phyloP scores from a whole-genome alignment of 192 early-diverging fungal species.

The Coemansia sp. region DNA sequence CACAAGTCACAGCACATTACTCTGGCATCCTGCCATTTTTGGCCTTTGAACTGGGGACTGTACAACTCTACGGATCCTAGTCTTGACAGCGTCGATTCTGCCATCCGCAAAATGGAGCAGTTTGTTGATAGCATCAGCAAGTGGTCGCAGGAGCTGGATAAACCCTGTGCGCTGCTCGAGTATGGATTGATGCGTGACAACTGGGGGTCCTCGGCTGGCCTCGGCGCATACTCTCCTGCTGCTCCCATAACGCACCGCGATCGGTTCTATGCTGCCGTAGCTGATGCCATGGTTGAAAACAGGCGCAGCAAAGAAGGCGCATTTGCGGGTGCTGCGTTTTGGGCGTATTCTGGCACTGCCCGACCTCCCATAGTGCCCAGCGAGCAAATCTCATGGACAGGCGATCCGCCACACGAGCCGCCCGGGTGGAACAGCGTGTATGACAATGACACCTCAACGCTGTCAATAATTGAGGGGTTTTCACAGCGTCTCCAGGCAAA shows the following conservation, averaged over 20 bases:
- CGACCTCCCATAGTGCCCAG: constrained; percentile 41
- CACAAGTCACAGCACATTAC: constrained; percentile 51
- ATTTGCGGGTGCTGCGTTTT: constrained; percentile 58
- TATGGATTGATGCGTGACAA: constrained; percentile 57
- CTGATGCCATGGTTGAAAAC: constrained; percentile 17
- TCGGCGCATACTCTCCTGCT: constrained; percentile 39
- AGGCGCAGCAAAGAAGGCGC: constrained; percentile 17
- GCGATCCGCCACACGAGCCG: constrained; percentile 60
- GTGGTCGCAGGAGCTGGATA: constrained; percentile 53
- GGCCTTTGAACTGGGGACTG: constrained; percentile 57
- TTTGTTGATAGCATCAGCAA: constrained; percentile 45
- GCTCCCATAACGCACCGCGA: constrained; percentile 56
- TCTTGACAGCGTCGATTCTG: constrained; percentile 20
- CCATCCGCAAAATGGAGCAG: constrained; percentile 37
- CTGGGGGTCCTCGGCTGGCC: constrained; percentile 28
- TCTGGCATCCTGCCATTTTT: constrained; percentile 56
- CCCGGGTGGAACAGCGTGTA: constrained; percentile 68
- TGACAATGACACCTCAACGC: constrained; percentile 48
- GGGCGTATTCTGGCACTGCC: constrained; percentile 61
- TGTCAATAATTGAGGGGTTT: constrained; percentile 15
- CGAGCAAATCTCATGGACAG: constrained; percentile 44
- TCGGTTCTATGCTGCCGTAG: constrained; percentile 53
- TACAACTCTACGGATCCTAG: constrained; percentile 56
- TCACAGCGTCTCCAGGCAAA: neutral
- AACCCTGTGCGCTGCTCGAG: constrained; percentile 59